Evolutionary conservation across 75 land plant species (phyloP).

Genomic region (Cryptomeria japonica): DNA sequence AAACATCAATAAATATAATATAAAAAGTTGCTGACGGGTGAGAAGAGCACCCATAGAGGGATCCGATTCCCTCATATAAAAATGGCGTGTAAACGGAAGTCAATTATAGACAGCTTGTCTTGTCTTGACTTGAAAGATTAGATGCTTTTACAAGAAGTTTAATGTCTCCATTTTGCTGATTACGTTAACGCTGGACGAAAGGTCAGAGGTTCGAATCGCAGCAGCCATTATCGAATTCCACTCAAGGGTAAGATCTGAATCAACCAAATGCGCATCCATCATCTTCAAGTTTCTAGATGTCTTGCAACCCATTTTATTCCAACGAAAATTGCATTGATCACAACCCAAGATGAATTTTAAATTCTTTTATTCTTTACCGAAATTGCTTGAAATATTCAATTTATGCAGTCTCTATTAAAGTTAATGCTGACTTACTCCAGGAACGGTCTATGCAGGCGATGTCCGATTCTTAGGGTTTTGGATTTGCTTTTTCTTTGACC

Average conservation of each 20-base stretch:
- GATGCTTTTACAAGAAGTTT: background rate
- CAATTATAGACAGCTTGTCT: no score
- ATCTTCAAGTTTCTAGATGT: background rate
- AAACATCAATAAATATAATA: no score
- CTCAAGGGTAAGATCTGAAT: background rate
- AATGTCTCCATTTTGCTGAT: background rate
- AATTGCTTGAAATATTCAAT: background rate
- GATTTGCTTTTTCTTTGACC: background rate
- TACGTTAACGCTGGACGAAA: background rate
- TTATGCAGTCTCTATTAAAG: background rate
- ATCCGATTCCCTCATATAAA: no score
- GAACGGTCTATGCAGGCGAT: background rate
- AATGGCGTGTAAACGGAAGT: no score
- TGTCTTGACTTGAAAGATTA: background rate
- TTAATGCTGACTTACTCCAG: background rate
- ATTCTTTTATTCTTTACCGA: background rate
- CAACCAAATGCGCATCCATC: background rate
- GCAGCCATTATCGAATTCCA: background rate
- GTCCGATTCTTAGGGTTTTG: background rate
- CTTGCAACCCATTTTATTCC: background rate
- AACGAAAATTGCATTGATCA: background rate
- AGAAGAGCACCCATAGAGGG: no score
- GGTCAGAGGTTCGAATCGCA: background rate
- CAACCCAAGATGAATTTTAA: no score
- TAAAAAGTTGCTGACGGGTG: no score